phyloP scores from a whole-genome alignment of 805 yeast species.

The Cyberlindnera maclurae region DNA sequence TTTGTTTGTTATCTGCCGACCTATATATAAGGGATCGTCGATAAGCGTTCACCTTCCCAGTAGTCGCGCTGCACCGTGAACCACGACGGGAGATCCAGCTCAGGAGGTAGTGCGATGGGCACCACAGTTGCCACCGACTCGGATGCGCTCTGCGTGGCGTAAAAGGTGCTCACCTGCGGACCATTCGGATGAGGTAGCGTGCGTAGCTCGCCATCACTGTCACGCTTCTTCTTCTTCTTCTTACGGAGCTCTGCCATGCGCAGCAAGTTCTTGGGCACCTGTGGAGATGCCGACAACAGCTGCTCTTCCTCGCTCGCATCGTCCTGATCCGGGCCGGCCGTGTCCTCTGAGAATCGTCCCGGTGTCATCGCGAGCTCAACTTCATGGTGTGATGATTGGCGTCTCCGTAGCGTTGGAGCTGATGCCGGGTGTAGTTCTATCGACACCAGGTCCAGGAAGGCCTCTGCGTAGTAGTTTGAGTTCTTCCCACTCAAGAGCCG shows the following conservation, averaged over 20 bases:
- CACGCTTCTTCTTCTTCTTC: conserved; percentile 25
- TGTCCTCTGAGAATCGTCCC: conserved; percentile 11
- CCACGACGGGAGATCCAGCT: conserved; percentile 67
- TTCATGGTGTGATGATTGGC: not conserved
- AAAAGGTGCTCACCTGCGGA: conserved; percentile 7
- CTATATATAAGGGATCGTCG: no score
- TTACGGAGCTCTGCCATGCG: conserved; percentile 42
- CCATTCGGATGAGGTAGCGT: not conserved
- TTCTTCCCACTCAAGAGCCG: conserved; percentile 67
- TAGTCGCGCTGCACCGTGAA: conserved; percentile 52
- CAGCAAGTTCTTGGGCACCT: conserved; percentile 55
- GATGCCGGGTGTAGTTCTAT: conserved; percentile 31
- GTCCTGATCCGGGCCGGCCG: conserved; percentile 12
- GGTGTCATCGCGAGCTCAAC: not conserved
- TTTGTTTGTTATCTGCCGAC: no score
- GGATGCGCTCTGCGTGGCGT: conserved; percentile 14
- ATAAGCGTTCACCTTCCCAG: conserved; percentile 44
- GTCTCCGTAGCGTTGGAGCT: conserved; percentile 21
- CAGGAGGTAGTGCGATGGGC: conserved; percentile 42
- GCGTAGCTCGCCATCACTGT: conserved; percentile 2
- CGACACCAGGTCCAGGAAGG: conserved; percentile 68
- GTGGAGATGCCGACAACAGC: conserved; percentile 54
- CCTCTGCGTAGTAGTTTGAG: conserved; percentile 73
- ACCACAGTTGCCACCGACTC: conserved; percentile 13
- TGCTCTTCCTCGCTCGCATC: conserved; percentile 18